Conservation (phyloP, 2,329 filamentous ascomycete genomes). For the Aspergillus nomiae region DNA sequence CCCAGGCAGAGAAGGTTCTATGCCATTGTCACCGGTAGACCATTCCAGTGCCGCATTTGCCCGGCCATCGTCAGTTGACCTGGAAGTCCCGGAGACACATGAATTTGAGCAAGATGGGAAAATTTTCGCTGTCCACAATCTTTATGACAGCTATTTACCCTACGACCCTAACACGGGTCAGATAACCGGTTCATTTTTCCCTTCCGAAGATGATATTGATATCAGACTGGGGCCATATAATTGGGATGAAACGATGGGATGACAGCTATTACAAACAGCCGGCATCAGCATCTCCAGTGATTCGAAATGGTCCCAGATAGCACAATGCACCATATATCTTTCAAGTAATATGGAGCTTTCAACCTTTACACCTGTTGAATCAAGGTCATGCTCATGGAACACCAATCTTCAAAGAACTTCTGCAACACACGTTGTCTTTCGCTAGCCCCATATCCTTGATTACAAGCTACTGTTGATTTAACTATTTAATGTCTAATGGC, state of each 20-base stretch:
- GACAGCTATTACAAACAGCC: background rate
- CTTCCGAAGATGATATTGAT: slow-evolving; percentile 30
- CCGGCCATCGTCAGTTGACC: background rate
- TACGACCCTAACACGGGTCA: slow-evolving; percentile 40
- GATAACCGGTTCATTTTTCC: slow-evolving; percentile 42
- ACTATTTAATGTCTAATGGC: background rate
- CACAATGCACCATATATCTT: background rate
- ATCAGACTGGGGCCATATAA: slow-evolving; percentile 28
- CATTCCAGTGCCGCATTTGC: background rate
- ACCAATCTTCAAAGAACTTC: background rate
- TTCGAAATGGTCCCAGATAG: background rate
- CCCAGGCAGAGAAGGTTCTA: background rate
- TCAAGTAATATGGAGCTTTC: background rate
- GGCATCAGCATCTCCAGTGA: background rate
- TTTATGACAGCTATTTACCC: slow-evolving; percentile 34
- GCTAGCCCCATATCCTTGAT: background rate
- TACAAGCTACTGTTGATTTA: background rate
- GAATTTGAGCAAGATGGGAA: slow-evolving; percentile 18
- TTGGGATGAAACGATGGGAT: background rate
- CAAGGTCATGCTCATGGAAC: background rate
- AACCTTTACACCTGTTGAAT: background rate
- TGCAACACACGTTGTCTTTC: background rate
- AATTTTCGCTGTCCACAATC: slow-evolving; percentile 15
- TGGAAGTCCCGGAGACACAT: slow-evolving; percentile 1
- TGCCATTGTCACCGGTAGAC: background rate